A percentile compares a stretch with the other conserved stretches of the same genome.
phyloP scores from a whole-genome alignment of 805 yeast genomes.

The Kuraishia molischiana region DNA sequence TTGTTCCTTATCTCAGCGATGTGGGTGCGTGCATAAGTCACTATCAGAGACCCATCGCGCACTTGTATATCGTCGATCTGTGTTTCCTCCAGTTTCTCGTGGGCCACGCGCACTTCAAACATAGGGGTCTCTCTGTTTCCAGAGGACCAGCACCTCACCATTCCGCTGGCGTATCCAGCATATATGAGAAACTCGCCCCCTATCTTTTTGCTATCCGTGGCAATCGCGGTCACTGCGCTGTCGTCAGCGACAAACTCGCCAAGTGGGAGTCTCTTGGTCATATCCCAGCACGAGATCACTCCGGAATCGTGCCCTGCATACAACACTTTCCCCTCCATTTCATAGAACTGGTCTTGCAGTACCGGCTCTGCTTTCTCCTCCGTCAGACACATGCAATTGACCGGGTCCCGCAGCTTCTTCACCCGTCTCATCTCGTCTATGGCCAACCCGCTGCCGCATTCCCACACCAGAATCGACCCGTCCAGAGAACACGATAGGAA shows the following conservation, averaged over 20 bases:
- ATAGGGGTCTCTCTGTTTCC: background rate
- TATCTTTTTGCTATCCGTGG: background rate
- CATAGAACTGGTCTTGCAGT: conserved; percentile 26
- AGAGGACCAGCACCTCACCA: conserved; percentile 6
- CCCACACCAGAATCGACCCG: conserved; percentile 58
- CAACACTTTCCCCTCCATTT: conserved; percentile 32
- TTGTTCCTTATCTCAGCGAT: conserved; percentile 5
- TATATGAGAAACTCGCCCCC: conserved; percentile 3
- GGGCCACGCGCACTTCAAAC: conserved; percentile 8
- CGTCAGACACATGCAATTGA: conserved; percentile 15
- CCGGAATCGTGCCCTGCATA: conserved; percentile 35
- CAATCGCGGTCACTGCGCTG: conserved; percentile 7
- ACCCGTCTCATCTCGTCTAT: conserved; percentile 31
- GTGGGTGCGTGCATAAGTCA: background rate
- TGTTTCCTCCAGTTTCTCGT: conserved; percentile 1
- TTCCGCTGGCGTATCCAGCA: conserved; percentile 12
- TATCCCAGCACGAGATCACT: conserved; percentile 31
- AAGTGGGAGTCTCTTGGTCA: conserved; percentile 13
- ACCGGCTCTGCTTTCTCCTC: conserved; percentile 3
- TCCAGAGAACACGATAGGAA: conserved; percentile 45
- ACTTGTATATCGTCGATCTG: conserved; percentile 2
- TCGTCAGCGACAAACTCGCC: conserved; percentile 11
- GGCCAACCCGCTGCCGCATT: conserved; percentile 45
- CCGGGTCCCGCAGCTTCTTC: conserved; percentile 24
- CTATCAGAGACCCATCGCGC: conserved; percentile 5